Evolutionary conservation across 352 stramenopile species (phyloP).

Genomic region (Saprolegnia diclina): DNA sequence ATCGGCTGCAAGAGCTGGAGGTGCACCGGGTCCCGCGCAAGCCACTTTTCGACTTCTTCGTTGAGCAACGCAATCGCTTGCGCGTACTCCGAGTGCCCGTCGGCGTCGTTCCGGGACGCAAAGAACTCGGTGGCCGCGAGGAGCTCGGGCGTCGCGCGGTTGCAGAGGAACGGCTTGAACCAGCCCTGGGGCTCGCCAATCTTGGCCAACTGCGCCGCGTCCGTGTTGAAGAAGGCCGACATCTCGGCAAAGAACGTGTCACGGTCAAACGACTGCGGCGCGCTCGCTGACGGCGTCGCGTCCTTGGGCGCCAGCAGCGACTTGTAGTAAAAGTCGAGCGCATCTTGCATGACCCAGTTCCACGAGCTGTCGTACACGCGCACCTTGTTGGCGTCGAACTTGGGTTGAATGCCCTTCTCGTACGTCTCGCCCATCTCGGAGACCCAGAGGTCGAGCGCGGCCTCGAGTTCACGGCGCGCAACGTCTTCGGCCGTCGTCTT

Average conservation of each 20-base stretch:
- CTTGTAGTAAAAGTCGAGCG: conserved; percentile 55
- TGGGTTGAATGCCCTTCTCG: conserved; percentile 41
- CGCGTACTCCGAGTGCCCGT: conserved; percentile 41
- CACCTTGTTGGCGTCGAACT: conserved; percentile 70
- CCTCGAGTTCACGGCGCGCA: conserved; percentile 52
- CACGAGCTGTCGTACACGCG: conserved; percentile 74
- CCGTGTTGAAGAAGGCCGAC: conserved; percentile 37
- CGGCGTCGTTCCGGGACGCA: conserved; percentile 37
- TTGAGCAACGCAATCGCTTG: conserved; percentile 52
- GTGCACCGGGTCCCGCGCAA: conserved; percentile 50
- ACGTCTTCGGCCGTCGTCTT: conserved; percentile 47
- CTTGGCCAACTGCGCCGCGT: conserved; percentile 21
- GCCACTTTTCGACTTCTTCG: conserved; percentile 52
- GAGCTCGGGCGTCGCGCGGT: conserved; percentile 62
- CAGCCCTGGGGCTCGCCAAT: conserved; percentile 38
- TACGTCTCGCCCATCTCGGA: conserved; percentile 58
- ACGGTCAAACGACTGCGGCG: conserved; percentile 20
- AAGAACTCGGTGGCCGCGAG: conserved; percentile 51
- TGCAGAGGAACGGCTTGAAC: conserved; percentile 63
- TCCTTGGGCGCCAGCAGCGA: conserved; percentile 33
- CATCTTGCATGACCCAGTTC: conserved; percentile 75
- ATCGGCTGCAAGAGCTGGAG: conserved; percentile 50
- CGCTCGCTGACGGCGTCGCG: conserved; percentile 2
- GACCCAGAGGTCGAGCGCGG: conserved; percentile 42
- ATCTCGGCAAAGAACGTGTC: conserved; percentile 24